Evolutionary conservation across 345 rosid genomes (phyloP), one percentile per base, ranked within the genome.

Genomic region (Crucihimalaya himalaica): DNA sequence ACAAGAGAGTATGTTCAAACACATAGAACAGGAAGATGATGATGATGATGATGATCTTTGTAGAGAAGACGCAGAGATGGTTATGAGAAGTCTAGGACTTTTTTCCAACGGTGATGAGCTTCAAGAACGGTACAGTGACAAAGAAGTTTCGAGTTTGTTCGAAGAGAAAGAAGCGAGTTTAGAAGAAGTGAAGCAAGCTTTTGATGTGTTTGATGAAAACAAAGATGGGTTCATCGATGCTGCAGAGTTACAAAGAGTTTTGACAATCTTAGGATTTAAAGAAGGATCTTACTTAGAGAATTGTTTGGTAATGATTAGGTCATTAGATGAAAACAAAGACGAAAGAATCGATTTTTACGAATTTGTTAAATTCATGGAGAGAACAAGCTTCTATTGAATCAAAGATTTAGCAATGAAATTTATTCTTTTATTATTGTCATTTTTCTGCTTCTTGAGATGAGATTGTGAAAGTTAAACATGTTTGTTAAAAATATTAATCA

Each of bases 151-250:
- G 0, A 51, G 74, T 81, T 53, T 87, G 83, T 90, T 92, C 69
- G 90, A 90, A 12, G 95, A 90, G 78, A 70, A 84, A 63, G 95
- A 86, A 72, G 90, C 91, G 0, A 90, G 95, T 69, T 52, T 86
- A 78, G 89, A 85, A 50, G 98, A 92, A 72, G 68, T 86, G 64
- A 90, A 85, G 68, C 85, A 81, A 70, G 86, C 93, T 70, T 92
- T 92, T 64, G 80, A 84, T 31, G 96, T 88, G 68, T 92, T 88
- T 70, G 96, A 92, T 80, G 80, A 72, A 75, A 88, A 90, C 66
- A 75, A 69, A 79, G 94, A 92, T 73, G 91, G 93, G 18, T 88
- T 88, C 61, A 83, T 92, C 47, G 96, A 88, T 66, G 85, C 85
- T 10, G 34, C 2, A 55, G 96, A 92, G 82, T 61, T 92, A 80